These are phyloP conservation scores for Dendrocalamus latiflorus DNA, from an alignment of 202 grass and related monocot genomes.

Conservation along the genomic window DNA sequence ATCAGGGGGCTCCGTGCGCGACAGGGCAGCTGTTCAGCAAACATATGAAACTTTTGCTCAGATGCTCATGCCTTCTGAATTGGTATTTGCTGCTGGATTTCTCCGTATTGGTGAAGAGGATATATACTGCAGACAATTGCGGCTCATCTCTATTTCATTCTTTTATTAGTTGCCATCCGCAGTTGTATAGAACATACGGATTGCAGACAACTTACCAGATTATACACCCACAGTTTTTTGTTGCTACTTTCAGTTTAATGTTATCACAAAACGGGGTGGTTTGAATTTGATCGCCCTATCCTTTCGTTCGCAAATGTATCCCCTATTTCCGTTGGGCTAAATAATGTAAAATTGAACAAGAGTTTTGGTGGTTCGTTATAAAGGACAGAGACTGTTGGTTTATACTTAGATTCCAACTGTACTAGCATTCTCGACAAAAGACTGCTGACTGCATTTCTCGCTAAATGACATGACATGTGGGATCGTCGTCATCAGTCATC, in stretches of 20 bases:
- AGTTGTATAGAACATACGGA: conserved; percentile 15
- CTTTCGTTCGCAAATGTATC: not conserved
- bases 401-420: not conserved
- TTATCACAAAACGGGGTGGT: not conserved
- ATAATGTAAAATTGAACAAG: not conserved
- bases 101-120: not conserved
- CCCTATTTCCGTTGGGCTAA: not conserved
- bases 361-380: not conserved
- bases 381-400: not conserved
- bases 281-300: not conserved
- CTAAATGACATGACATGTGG: not conserved
- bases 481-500: no score
- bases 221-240: conserved; percentile 12
- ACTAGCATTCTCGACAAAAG: not conserved
- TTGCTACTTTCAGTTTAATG: not conserved
- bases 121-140: not conserved
- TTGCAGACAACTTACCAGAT: not conserved
- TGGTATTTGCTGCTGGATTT: not conserved
- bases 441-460: not conserved
- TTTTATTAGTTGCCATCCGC: not conserved
- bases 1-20: not conserved
- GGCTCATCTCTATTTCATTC: conserved; percentile 2
- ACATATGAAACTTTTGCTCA: not conserved
- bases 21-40: not conserved
- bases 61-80: not conserved